These are phyloP conservation scores for Suillus discolor DNA, from an alignment of 768 basidiomycete species.

Conservation along the genomic window DNA sequence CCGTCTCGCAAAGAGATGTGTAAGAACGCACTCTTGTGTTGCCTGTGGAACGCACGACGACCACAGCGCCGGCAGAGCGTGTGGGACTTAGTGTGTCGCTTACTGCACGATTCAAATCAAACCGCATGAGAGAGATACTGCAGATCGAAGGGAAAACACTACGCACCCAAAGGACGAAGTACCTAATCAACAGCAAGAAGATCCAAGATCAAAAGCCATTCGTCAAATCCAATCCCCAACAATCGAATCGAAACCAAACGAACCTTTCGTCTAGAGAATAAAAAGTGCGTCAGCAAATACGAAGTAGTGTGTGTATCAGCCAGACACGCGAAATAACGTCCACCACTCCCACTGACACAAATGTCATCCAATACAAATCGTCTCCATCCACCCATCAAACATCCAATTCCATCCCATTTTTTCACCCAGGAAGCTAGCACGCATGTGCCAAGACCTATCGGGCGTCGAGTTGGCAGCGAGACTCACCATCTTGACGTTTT, in stretches of 20 bases:
- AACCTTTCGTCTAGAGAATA: slow-evolving; percentile 78
- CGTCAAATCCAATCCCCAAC: slow-evolving; percentile 7
- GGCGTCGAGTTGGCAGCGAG: slow-evolving; percentile 17
- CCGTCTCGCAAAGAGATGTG: no score
- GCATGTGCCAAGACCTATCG: slow-evolving; percentile 11
- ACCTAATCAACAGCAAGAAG: slow-evolving; percentile 52
- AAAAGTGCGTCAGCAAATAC: slow-evolving; percentile 23
- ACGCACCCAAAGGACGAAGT: slow-evolving; percentile 95
- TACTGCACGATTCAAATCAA: slow-evolving; percentile 51
- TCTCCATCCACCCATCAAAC: slow-evolving; percentile 36
- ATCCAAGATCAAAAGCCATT: slow-evolving; percentile 15
- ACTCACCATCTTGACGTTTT: slow-evolving; percentile 51
- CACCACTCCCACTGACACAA: slow-evolving; percentile 9
- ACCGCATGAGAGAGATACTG: neutral
- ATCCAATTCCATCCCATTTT: slow-evolving; percentile 23
- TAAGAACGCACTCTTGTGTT: slow-evolving; percentile 85
- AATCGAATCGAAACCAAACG: slow-evolving; percentile 30
- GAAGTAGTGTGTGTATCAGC: neutral
- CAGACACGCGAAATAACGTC: neutral
- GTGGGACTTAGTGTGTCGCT: slow-evolving; percentile 96
- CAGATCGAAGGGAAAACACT: neutral
- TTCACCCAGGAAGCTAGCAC: slow-evolving; percentile 9
- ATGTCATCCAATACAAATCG: slow-evolving; percentile 36
- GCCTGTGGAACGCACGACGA: slow-evolving; percentile 94
- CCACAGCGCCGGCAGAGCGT: slow-evolving; percentile 98